Conservation (phyloP, 306 rosid genomes). For the Prunus mume region DNA sequence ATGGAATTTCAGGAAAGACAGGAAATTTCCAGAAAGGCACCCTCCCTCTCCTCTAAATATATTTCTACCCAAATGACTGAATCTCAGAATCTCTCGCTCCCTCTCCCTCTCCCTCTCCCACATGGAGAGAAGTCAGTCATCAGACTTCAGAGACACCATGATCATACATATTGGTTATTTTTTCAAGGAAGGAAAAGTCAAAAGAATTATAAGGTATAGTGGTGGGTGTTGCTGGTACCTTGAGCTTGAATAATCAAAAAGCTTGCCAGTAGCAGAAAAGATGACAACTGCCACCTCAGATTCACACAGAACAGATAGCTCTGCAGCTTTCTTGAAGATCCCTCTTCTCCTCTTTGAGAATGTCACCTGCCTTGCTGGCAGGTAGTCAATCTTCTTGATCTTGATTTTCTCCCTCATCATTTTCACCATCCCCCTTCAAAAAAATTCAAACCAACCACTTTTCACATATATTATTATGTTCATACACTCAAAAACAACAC, state of each 20-base stretch:
- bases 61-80: background rate
- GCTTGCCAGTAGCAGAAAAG: constrained; percentile 49
- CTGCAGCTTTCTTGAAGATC: constrained; percentile 47
- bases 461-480: background rate
- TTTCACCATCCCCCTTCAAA: background rate
- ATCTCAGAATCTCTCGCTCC: background rate
- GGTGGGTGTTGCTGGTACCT: constrained; percentile 14
- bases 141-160: background rate
- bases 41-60: background rate
- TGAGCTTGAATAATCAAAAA: constrained; percentile 38
- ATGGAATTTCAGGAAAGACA: background rate
- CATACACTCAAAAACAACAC: background rate
- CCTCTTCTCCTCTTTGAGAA: constrained; percentile 50
- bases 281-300: constrained; percentile 36
- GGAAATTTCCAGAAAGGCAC: too few relatives aligned
- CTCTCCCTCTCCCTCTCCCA: background rate
- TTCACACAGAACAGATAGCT: constrained; percentile 48
- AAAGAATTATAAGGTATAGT: too few relatives aligned
- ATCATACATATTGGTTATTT: too few relatives aligned
- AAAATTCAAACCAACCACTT: background rate
- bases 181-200: background rate
- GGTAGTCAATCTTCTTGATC: constrained; percentile 41
- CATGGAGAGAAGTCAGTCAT: background rate
- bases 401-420: constrained; percentile 23
- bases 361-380: constrained; percentile 53